Base-by-base conservation (phyloP, 164 flowering plant species). In the Taxillus chinensis region DNA sequence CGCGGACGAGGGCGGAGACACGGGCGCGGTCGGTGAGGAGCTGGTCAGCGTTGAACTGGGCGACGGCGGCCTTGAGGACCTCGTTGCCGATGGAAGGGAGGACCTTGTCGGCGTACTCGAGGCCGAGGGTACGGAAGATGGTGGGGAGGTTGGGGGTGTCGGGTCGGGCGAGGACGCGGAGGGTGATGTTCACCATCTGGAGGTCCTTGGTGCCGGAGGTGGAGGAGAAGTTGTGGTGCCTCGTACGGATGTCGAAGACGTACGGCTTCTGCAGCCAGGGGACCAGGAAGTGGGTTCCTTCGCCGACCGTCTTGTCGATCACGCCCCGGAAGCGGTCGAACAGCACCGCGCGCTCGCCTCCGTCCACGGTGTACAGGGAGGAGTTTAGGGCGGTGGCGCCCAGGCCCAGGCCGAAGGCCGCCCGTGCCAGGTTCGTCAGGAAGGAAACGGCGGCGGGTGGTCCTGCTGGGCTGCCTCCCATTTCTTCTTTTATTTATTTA, bases 1-100 rank as follows among this genome's bases (percentile, higher is more conserved):
- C 89, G 0, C 88, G 73, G 37, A 90, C 91, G 16, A 88, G 70
- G 0, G 91, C 95, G 4, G 92, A 88, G 0, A 90, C 95, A 6
- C 79, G 90, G 7, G 95, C 89, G 7, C 95, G 78, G 66, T 90
- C 95, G 2, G 97, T 88, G n/a, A 90, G 81, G 5, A 90, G 77
- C 78, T 90, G 92, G 60, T 90, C 97, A 8, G 95, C 93, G 48
- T 88, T 88, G 69, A 88, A 90, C 57, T 91, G 93, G 0, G 96
- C 95, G 4, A 91, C 96, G 3, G 86, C 96, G 45, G 96, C 81
- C 59, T 91, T 91, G 45, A 91, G 64, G 4, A 91, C 93, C 68
- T 91, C 95, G 61, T 91, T 91, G 0, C 97, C 95, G 55, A 91
- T 88, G 0, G 96, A 88, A 1, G 96, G 96, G 0, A 91, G 84